Conservation (phyloP, 2,329 filamentous ascomycete genomes). For the Parascedosporium putredinis region DNA sequence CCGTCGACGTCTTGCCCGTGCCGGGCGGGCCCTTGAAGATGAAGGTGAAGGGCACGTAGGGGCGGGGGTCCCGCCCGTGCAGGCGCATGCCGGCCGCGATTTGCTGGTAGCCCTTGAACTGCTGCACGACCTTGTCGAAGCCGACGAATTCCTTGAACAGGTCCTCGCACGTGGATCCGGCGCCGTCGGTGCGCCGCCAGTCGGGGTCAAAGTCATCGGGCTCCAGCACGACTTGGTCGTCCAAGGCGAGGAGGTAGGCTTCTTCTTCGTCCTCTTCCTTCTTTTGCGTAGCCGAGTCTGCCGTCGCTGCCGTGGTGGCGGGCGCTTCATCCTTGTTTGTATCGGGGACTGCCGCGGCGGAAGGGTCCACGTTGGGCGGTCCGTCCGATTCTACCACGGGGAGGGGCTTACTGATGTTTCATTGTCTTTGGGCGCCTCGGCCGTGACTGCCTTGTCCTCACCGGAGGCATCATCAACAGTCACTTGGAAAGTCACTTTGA, state of each 20-base stretch:
- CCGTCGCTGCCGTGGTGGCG: too few species aligned
- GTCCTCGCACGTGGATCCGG: conserved; percentile 27
- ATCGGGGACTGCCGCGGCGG: too few species aligned
- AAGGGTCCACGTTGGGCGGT: too few species aligned
- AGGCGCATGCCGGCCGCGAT: conserved; percentile 19
- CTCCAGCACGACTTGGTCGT: conserved; percentile 50
- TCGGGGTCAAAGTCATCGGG: conserved; percentile 65
- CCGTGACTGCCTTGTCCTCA: neutral
- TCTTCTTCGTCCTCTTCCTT: neutral
- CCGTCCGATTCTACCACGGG: neutral
- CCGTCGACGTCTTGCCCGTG: conserved; percentile 64
- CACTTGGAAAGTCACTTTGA: neutral
- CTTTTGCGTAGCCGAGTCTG: too few species aligned
- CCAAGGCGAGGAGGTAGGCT: neutral
- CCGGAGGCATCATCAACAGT: neutral
- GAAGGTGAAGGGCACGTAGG: conserved; percentile 56
- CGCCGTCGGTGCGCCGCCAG: conserved; percentile 39
- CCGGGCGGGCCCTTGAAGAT: conserved; percentile 56
- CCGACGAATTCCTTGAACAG: conserved; percentile 52
- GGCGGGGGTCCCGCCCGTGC: conserved; percentile 28
- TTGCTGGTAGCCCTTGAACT: conserved; percentile 44
- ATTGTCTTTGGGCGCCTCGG: neutral
- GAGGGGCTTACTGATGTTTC: too few species aligned
- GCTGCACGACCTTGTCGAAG: conserved; percentile 39
- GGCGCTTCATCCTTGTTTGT: too few species aligned